Percentiles rank a stretch among this genome's conserved stretches.
phyloP scores from a whole-genome alignment of 345 rosid species.

The Gossypium ekmanianum region DNA sequence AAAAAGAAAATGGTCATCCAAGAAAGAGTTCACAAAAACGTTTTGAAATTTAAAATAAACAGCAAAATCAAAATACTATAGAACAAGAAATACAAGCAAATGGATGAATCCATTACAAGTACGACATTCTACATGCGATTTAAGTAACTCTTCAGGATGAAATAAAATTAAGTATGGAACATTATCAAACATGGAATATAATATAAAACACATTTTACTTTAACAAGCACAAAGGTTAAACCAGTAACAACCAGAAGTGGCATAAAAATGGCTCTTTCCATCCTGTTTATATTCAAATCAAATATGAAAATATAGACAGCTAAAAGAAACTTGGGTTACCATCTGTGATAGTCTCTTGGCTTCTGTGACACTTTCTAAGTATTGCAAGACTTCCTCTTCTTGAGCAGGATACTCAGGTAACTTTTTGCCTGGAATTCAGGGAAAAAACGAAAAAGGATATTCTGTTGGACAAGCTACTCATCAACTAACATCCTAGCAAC shows the following conservation, averaged over 20 bases:
- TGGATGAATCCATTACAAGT: neutral
- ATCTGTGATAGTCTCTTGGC: slow-evolving; percentile 15
- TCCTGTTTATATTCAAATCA: neutral
- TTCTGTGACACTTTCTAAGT: slow-evolving; percentile 28
- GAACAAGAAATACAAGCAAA: neutral
- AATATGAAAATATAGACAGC: neutral
- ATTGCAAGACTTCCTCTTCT: slow-evolving; percentile 71
- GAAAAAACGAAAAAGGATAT: neutral
- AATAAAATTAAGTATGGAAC: neutral
- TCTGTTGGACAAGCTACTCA: neutral
- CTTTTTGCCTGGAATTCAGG: slow-evolving; percentile 58
- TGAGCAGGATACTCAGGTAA: slow-evolving; percentile 64
- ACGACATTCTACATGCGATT: neutral
- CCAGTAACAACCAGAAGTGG: neutral
- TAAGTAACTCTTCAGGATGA: neutral
- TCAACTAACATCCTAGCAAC: neutral
- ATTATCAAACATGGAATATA: neutral
- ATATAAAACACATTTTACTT: neutral
- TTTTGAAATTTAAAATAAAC: neutral
- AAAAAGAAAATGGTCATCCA: neutral
- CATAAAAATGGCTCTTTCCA: neutral
- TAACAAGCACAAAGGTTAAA: neutral
- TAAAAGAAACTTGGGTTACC: neutral
- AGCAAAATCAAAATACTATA: neutral
- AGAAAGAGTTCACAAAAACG: neutral